Base-by-base conservation (phyloP, 176 grass and related monocot genomes). In the Aegilops umbellulata region DNA sequence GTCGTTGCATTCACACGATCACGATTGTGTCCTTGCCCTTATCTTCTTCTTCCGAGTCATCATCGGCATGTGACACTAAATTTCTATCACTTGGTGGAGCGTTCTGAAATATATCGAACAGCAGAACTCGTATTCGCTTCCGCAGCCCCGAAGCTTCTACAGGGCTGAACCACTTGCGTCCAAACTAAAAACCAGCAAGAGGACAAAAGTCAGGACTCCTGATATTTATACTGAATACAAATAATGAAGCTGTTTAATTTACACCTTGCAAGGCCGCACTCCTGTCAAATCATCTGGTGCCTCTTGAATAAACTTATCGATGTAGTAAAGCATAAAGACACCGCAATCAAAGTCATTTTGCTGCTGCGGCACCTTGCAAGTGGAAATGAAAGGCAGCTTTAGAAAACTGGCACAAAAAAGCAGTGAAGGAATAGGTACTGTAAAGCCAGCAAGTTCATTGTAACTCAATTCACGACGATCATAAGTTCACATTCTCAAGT, bases 251-350 rank as follows among this genome's bases (percentile, higher is more conserved):
- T n/a, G 44, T 47, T 69, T 15, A 16, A 53, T 73, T 26, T 76
- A 76, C 80, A 92, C 93, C 93, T 85, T 92, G 67, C 24, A 35
- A 82, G 83, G 78, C 3, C 74, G 61, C 44, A 83, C 71, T 72
- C 44, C 71, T 85, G 73, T 91, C 60, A 71, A 35, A 69, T 87
- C 83, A 36, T 88, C 32, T 69, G 87, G 87, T 36, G 82, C 90
- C 60, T 94, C 90, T 80, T 67, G 65, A 35, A 92, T 94, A 80
- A 94, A 94, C 60, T 24, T 84, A 2, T 94, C 87, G 27, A 92
- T 90, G 79, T 89, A 94, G 63, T 90, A 80, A 31, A 92, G 82
- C 85, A 94, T 89, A 65, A 92, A 92, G 58, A 90, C 76, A 53
- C 92, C 90, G 44, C 84, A 94, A 24, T 92, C 90, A 83, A 83